Evolutionary conservation across 2,329 filamentous ascomycete genomes (phyloP).

Genomic region (Ascochyta viciae-villosae): DNA sequence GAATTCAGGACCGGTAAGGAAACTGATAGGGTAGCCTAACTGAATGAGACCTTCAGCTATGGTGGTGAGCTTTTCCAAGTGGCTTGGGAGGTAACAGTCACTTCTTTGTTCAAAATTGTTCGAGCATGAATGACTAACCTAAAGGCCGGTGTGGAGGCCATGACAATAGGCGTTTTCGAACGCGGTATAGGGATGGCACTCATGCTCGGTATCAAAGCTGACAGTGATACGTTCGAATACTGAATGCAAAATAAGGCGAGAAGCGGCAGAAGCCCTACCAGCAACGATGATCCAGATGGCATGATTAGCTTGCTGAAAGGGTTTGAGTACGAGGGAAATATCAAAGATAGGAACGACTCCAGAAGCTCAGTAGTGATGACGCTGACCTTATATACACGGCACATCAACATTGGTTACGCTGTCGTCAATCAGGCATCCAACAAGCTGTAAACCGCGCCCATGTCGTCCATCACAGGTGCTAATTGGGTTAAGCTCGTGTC

Average conservation of each 20-base stretch:
- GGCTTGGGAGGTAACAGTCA: constrained; percentile 13
- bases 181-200: background rate
- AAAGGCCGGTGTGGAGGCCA: constrained; percentile 25
- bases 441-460: too few relatives aligned
- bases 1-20: constrained; percentile 51
- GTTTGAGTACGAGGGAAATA: too few relatives aligned
- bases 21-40: constrained; percentile 52
- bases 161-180: constrained; percentile 26
- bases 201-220: background rate
- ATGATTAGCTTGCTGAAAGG: background rate
- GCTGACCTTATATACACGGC: background rate
- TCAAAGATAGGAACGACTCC: too few relatives aligned
- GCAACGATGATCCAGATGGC: background rate
- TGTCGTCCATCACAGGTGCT: too few relatives aligned
- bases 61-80: constrained; percentile 31
- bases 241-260: constrained; percentile 1
- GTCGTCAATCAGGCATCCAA: too few relatives aligned
- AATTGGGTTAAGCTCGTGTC: too few relatives aligned
- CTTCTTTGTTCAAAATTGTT: background rate
- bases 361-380: background rate
- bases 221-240: background rate
- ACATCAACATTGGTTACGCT: background rate
- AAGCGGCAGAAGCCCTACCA: constrained; percentile 5
- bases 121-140: background rate
- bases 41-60: constrained; percentile 49